Conservation (phyloP, 2,329 filamentous ascomycete species). For the Aspergillus sp. region DNA sequence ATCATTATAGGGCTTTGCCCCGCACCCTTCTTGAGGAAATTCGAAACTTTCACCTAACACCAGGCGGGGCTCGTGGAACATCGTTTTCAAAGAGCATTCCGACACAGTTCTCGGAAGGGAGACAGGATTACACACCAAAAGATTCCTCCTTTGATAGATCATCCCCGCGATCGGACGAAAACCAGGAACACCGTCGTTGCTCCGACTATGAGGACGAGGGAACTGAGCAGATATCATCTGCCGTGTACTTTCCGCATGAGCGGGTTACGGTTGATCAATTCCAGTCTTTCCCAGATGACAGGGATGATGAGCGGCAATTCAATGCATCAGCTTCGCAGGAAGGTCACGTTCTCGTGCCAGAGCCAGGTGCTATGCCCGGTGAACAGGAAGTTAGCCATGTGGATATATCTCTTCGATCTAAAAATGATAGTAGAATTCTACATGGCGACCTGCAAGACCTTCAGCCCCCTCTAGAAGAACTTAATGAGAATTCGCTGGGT, state of each 20-base stretch:
- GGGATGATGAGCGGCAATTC: slow-evolving; percentile 17
- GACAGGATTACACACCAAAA: slow-evolving; percentile 23
- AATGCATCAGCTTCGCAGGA: slow-evolving; percentile 20
- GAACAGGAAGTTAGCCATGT: slow-evolving; percentile 46
- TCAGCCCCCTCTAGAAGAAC: slow-evolving; percentile 33
- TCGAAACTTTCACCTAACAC: slow-evolving; percentile 49
- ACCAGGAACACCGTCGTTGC: slow-evolving; percentile 15
- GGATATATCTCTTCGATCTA: slow-evolving; percentile 58
- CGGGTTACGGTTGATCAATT: slow-evolving; percentile 32
- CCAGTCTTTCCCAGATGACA: slow-evolving; percentile 14
- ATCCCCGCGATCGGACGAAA: slow-evolving; percentile 17
- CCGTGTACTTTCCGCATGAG: slow-evolving; percentile 61
- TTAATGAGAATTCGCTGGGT: slow-evolving; percentile 30
- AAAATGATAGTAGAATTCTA: slow-evolving; percentile 56
- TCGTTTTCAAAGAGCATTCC: slow-evolving; percentile 41
- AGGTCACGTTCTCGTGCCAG: slow-evolving; percentile 23
- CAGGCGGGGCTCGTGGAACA: slow-evolving; percentile 40
- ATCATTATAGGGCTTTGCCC: slow-evolving; percentile 37
- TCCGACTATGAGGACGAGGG: slow-evolving; percentile 56
- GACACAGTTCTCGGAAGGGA: slow-evolving; percentile 30
- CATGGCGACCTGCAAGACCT: slow-evolving; percentile 52
- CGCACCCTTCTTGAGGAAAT: slow-evolving; percentile 53
- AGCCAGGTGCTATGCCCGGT: slow-evolving; percentile 19
- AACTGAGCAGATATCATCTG: slow-evolving; percentile 60
- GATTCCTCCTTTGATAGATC: slow-evolving; percentile 13